Percentiles rank a stretch among this genome's conserved stretches.
phyloP scores from a whole-genome alignment of 2,329 filamentous ascomycete species.

The Fusarium longipes region DNA sequence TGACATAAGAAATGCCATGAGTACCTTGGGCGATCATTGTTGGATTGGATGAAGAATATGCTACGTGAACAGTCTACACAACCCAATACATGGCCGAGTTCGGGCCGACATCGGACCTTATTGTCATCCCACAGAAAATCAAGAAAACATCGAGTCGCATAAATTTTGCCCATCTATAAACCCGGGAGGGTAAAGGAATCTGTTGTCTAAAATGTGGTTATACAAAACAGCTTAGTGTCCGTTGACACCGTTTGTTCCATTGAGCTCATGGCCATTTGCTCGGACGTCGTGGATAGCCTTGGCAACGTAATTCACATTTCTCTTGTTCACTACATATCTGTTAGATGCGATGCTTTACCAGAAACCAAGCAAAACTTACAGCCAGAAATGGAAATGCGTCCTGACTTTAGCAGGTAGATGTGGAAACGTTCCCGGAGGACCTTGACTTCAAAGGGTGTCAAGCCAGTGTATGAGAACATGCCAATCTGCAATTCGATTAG shows the following conservation, averaged over 20 bases:
- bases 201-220: not conserved
- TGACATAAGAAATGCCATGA: too few relatives aligned
- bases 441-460: conserved; percentile 77
- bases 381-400: conserved; percentile 36
- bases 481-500: conserved; percentile 73
- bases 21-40: too few relatives aligned
- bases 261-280: not conserved
- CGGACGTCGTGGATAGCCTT: conserved; percentile 82
- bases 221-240: conserved; percentile 1
- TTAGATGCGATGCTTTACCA: conserved; percentile 51
- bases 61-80: too few relatives aligned
- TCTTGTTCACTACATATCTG: conserved; percentile 63
- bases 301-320: conserved; percentile 91
- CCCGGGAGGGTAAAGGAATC: conserved; percentile 8
- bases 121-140: not conserved
- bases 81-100: conserved; percentile 1
- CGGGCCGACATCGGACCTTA: conserved; percentile 21
- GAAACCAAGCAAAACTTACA: conserved; percentile 49
- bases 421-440: conserved; percentile 76
- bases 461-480: conserved; percentile 96
- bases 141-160: not conserved
- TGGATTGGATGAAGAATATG: too few relatives aligned
- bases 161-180: not conserved
- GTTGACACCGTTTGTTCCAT: conserved; percentile 16
- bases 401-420: conserved; percentile 71